A percentile compares a stretch with the other conserved stretches of the same genome.
Conservation (phyloP, 345 rosid genomes). For the Cardamine chenopodiifolia region DNA sequence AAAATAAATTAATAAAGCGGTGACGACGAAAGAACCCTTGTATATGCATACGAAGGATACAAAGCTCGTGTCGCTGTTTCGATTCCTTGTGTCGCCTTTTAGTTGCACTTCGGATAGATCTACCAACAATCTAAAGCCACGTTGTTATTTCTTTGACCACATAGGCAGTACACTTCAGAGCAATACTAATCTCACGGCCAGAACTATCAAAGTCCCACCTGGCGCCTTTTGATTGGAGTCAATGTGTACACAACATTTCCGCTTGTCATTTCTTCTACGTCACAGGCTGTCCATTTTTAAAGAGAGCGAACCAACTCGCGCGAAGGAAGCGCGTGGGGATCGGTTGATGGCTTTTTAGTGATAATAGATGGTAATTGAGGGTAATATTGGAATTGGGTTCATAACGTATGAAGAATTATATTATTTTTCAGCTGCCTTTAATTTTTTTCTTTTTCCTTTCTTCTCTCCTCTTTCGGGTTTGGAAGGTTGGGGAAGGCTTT, state of each 20-base stretch:
- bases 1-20: background rate
- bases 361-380: background rate
- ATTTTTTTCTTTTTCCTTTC: background rate
- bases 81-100: slow-evolving; percentile 13
- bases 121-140: slow-evolving; percentile 31
- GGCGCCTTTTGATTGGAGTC: slow-evolving; percentile 1
- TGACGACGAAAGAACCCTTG: slow-evolving; percentile 22
- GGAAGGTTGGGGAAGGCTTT: slow-evolving; percentile 39
- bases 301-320: slow-evolving; percentile 9
- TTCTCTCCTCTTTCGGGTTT: slow-evolving; percentile 32
- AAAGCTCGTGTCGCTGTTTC: slow-evolving; percentile 20
- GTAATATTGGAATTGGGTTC: slow-evolving; percentile 3
- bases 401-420: slow-evolving; percentile 35
- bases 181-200: slow-evolving; percentile 12
- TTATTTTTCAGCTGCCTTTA: slow-evolving; percentile 28
- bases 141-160: slow-evolving; percentile 36
- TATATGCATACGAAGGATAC: background rate
- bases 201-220: slow-evolving; percentile 1
- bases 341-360: slow-evolving; percentile 7
- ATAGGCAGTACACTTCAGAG: slow-evolving; percentile 2
- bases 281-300: slow-evolving; percentile 36
- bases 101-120: slow-evolving; percentile 4
- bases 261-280: slow-evolving; percentile 16
- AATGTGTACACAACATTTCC: background rate
- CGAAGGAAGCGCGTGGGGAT: slow-evolving; percentile 31